phyloP scores from a whole-genome alignment of 495 filamentous ascomycete species.

The Aspergillus funiculosus region DNA sequence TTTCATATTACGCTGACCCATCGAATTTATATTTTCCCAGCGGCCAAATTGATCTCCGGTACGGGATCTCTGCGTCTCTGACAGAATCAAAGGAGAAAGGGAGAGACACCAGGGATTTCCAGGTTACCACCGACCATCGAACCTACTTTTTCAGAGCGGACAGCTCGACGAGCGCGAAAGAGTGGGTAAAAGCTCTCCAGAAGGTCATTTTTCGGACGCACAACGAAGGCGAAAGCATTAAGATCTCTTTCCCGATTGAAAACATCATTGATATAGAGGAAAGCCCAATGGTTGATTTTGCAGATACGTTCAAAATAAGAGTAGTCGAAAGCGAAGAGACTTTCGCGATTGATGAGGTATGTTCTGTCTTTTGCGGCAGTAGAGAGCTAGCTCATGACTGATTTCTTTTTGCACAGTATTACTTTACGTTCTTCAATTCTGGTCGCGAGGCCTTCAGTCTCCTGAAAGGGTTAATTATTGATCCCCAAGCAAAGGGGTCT shows the following conservation, averaged over 20 bases:
- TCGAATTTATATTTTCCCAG: slow-evolving; percentile 86
- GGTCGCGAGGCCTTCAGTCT: slow-evolving; percentile 80
- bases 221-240: slow-evolving; percentile 96
- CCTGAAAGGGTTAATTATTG: slow-evolving; percentile 67
- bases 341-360: slow-evolving; percentile 89
- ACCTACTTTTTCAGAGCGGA: slow-evolving; percentile 88
- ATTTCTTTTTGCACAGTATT: slow-evolving; percentile 56
- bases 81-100: slow-evolving; percentile 61
- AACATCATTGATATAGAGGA: slow-evolving; percentile 93
- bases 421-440: slow-evolving; percentile 89
- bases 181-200: slow-evolving; percentile 94
- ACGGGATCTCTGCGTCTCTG: slow-evolving; percentile 79
- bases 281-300: slow-evolving; percentile 83
- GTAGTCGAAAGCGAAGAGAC: slow-evolving; percentile 90
- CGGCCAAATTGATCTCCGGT: slow-evolving; percentile 87
- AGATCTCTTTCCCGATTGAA: slow-evolving; percentile 83
- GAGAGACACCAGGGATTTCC: slow-evolving; percentile 65
- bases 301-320: slow-evolving; percentile 88
- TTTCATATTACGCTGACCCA: slow-evolving; percentile 85
- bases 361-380: slow-evolving; percentile 18
- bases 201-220: slow-evolving; percentile 93
- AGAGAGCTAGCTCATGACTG: too few species aligned
- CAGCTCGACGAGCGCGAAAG: slow-evolving; percentile 80
- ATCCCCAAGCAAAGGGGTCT: slow-evolving; percentile 50
- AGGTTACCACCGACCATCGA: slow-evolving; percentile 74